Evolutionary conservation across 1,284 basidiomycete species (phyloP), one percentile per base, ranked within the genome.

Genomic region (Ganoderma sinense): DNA sequence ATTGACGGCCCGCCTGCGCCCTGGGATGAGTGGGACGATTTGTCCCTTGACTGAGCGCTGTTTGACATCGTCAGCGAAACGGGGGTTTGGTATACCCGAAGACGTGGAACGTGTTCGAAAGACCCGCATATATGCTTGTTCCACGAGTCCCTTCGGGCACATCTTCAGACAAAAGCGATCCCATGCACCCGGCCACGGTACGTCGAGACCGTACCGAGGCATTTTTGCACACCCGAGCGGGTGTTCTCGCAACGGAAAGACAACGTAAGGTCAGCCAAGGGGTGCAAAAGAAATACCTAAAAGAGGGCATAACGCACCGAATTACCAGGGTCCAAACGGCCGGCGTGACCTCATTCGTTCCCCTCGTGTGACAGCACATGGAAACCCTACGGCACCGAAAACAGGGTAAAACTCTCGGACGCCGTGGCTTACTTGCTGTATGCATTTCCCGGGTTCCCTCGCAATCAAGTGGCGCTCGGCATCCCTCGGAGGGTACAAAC

Each of bases 301-400:
- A 64, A 53, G 6, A 56, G 60, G 60, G 18, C 58, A 53, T 23
- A 55, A 61, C 56, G 43, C 51, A 31, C 69, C 63, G 39, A 29
- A 18, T 29, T 16, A 20, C 26, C n/a, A 41, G 64, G 61, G 33
- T 29, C 67, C 67, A 40, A 41, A 53, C 7, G 20, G 13, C 56
- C 33, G 56, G 56, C n/a, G 29, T 48, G 59, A 56, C 63, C 23
- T 26, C 48, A 53, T 14, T 33, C 39, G 51, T 36, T 26, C 40
- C 51, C 65, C 63, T 65, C 66, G 66, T 64, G 67, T 66, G 70
- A 71, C 62, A 26, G 39, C 29, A 23, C 63, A 56, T 55, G 51
- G 58, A 51, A 53, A 29, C 26, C 14, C 53, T 20, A 41, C 68
- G 60, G 45, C 11, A 65, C 68, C 68, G 51, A 65, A 26, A 16